Base-by-base conservation (phyloP, 2,329 filamentous ascomycete species). In the Alternaria panax region DNA sequence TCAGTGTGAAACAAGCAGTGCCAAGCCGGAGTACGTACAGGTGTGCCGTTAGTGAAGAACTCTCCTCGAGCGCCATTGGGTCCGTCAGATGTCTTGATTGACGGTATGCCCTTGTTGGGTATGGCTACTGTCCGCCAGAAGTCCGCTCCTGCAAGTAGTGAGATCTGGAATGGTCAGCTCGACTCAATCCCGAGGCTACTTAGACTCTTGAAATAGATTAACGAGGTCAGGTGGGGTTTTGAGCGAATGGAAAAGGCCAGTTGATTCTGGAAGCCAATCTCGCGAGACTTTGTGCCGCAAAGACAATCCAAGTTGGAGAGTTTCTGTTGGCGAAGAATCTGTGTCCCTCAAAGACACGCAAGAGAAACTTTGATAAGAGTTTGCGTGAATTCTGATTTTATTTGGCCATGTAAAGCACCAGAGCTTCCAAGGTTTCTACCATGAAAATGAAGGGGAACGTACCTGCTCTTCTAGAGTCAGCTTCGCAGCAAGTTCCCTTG, bases 61-160 rank as follows among this genome's bases (percentile, higher is more conserved):
- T 85, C 87, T 51, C 88, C 89, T 64, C 89, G 83, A 32, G 89
- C 85, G 51, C 89, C 89, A 73, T 90, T 91, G 36, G 90, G 90
- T 0, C 89, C 89, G 67, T 92, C 89, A 36, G 87, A 86, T 46
- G 88, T 82, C 47, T 89, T 86, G 30, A 91, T 80, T 0, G 88
- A 87, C 6, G 88, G 88, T 32, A 91, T 82, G 2, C 85, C 85
- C 68, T 88, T 83, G 22, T 86, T 74, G 9, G 86, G 85, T 7
- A 91, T 80, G 14, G 85, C 75, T 65, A 86, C 85, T 32, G 88
- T 89, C 69, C 90, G 87, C 89, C 89, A 91, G 70, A 90, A 90
- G 76, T 91, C 88, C 64, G 85, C 83, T 57, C 87, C 87, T 56
- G 78, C 76, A 34, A 80, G 66, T 18, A 80, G 59, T 43, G 76